Conservation (phyloP, 495 filamentous ascomycete genomes). For the Lophium mytilinum region DNA sequence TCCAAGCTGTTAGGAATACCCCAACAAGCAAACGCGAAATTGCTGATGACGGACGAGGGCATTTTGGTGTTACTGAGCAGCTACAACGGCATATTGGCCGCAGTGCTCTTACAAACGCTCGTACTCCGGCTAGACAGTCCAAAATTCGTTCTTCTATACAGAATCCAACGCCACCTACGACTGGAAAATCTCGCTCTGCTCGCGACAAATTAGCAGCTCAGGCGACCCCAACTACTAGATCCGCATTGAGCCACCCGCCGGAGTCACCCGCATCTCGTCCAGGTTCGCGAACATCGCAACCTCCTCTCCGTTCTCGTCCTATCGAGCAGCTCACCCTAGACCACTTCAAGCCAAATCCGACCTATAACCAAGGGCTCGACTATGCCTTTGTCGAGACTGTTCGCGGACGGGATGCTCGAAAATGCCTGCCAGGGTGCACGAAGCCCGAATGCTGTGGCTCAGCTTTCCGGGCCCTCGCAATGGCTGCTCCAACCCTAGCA, state of each 20-base stretch:
- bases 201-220: background rate
- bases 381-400: conserved; percentile 72
- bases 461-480: conserved; percentile 55
- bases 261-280: background rate
- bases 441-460: conserved; percentile 69
- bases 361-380: conserved; percentile 59
- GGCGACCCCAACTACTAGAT: background rate
- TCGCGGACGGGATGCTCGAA: conserved; percentile 63
- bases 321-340: conserved; percentile 24
- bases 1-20: background rate
- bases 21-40: background rate
- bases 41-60: no score
- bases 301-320: conserved; percentile 23
- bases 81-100: no score
- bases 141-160: no score
- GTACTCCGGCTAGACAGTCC: no score
- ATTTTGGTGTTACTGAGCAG: no score
- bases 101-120: no score
- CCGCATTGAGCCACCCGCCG: background rate
- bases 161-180: no score
- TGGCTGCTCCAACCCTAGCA: conserved; percentile 20
- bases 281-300: background rate
- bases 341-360: conserved; percentile 82
- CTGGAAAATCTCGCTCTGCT: no score
- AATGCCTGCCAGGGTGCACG: conserved; percentile 70